Evolutionary conservation across 768 basidiomycete species (phyloP).

Genomic region (Pilatotrama ljubarskyi): DNA sequence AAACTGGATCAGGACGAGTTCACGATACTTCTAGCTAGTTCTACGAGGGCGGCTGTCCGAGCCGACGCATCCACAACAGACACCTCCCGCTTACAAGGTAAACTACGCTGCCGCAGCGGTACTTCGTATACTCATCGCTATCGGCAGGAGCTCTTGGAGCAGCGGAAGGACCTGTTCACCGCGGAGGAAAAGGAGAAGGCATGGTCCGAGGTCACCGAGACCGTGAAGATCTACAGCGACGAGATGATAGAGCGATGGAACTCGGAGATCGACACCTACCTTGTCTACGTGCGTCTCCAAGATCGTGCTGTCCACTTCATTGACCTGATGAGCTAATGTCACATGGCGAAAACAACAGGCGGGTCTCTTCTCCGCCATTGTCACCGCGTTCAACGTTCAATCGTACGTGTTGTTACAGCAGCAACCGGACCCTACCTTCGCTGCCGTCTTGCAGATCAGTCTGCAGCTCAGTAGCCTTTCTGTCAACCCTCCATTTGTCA

Average conservation of each 20-base stretch:
- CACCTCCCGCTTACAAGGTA: too few species aligned
- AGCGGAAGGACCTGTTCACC: not conserved
- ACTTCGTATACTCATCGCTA: not conserved
- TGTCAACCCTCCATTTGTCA: conserved; percentile 7
- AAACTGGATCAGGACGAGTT: too few species aligned
- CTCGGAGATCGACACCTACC: conserved; percentile 7
- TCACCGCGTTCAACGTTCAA: conserved; percentile 29
- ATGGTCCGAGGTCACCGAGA: not conserved
- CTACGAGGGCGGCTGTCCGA: too few species aligned
- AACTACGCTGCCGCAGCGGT: too few species aligned
- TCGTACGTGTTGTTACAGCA: conserved; percentile 23
- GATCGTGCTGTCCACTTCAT: too few species aligned
- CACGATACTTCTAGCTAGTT: too few species aligned
- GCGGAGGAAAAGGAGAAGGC: conserved; percentile 38
- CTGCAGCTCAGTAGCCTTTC: conserved; percentile 10
- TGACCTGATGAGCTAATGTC: not conserved
- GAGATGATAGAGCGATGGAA: not conserved
- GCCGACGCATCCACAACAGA: too few species aligned
- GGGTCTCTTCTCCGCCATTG: conserved; percentile 28
- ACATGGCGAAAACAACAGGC: conserved; percentile 20
- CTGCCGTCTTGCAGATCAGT: conserved; percentile 3
- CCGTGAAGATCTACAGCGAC: conserved; percentile 1
- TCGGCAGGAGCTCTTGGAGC: not conserved
- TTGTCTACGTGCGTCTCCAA: not conserved
- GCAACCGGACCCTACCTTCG: not conserved